A percentile compares a stretch with the other conserved stretches of the same genome.
phyloP scores from a whole-genome alignment of 2,329 filamentous ascomycete species.

The Cytospora piceicola region DNA sequence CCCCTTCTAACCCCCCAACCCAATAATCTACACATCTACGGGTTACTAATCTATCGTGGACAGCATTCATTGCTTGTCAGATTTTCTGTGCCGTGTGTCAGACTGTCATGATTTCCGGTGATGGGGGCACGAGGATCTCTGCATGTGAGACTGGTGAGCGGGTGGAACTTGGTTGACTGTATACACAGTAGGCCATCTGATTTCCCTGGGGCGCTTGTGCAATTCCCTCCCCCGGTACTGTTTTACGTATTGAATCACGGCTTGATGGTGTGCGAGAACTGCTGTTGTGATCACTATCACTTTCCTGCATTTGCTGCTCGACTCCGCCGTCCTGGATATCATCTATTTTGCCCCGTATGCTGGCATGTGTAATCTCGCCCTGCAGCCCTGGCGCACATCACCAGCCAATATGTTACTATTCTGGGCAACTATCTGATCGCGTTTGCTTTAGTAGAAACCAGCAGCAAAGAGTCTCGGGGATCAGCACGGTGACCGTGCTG shows the following conservation, averaged over 20 bases:
- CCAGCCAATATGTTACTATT: background rate
- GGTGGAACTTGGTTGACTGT: background rate
- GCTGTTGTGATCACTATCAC: background rate
- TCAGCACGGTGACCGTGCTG: background rate
- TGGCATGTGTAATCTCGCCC: constrained; percentile 1
- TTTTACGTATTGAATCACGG: background rate
- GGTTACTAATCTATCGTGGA: background rate
- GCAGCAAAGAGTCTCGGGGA: background rate
- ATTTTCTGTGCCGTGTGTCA: background rate
- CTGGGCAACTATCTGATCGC: background rate
- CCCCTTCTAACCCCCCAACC: no score
- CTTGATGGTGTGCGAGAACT: background rate
- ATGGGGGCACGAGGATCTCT: background rate
- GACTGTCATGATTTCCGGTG: background rate
- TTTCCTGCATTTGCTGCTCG: background rate
- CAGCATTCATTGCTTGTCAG: background rate
- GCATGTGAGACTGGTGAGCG: no score
- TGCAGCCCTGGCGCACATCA: constrained; percentile 1
- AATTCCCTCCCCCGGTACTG: background rate
- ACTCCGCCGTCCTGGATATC: background rate
- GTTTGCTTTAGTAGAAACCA: background rate
- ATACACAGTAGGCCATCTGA: no score
- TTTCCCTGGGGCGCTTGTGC: background rate
- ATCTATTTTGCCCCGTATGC: background rate
- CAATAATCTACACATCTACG: background rate